Conservation (phyloP, 2,329 filamentous ascomycete genomes). For the Apiospora kogelbergensis region DNA sequence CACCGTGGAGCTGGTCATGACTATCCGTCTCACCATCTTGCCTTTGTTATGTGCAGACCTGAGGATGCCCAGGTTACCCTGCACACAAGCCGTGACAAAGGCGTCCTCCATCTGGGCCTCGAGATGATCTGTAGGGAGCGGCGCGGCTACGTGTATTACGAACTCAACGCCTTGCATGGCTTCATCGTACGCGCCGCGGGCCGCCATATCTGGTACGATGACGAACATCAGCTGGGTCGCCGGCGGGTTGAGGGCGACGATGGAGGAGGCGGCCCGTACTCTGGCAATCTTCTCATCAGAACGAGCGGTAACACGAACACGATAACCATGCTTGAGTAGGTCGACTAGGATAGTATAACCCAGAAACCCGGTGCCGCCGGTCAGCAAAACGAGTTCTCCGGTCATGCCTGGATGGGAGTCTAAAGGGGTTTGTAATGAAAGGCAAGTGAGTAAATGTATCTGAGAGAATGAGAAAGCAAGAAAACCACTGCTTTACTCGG, state of each 20-base stretch:
- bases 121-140: slow-evolving; percentile 19
- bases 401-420: not conserved
- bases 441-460: not conserved
- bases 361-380: slow-evolving; percentile 38
- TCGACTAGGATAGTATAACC: slow-evolving; percentile 33
- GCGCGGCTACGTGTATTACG: slow-evolving; percentile 28
- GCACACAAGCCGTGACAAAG: slow-evolving; percentile 16
- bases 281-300: slow-evolving; percentile 29
- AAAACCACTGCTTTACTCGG: not conserved
- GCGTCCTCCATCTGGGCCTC: slow-evolving; percentile 11
- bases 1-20: slow-evolving; percentile 29
- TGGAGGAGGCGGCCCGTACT: slow-evolving; percentile 25
- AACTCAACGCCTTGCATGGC: slow-evolving; percentile 30
- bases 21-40: slow-evolving; percentile 23
- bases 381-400: slow-evolving; percentile 29
- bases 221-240: slow-evolving; percentile 28
- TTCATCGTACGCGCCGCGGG: slow-evolving; percentile 31
- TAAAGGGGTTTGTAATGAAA: not conserved
- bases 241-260: slow-evolving; percentile 23
- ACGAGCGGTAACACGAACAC: slow-evolving; percentile 36
- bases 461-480: not conserved
- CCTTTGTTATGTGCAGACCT: slow-evolving; percentile 19
- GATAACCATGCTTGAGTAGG: slow-evolving; percentile 34
- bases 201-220: slow-evolving; percentile 31
- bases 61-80: slow-evolving; percentile 25